Base-by-base conservation (phyloP, 2,329 filamentous ascomycete species). In the Colletotrichum tropicicola region DNA sequence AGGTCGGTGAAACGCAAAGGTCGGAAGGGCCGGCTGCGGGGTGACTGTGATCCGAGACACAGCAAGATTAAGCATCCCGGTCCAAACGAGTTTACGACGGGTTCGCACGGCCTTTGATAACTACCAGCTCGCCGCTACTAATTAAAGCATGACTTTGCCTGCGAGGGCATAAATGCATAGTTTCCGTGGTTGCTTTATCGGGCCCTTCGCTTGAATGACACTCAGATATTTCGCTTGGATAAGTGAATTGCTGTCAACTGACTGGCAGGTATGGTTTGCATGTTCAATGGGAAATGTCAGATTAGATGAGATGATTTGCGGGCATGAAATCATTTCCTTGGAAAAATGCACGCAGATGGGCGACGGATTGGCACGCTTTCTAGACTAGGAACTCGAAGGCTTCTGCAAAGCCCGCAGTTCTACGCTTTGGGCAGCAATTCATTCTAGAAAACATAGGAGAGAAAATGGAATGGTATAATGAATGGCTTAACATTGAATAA, bases 21-120 rank as follows among this genome's bases (percentile, higher is more conserved):
- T 51, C 62, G 61, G 62, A 45, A 39, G 32, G 9, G 17, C 49
- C 57, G 62, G 57, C 57, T 51, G 43, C 35, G 49, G 35, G 57
- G 41, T 15, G 25, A 52, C 37, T 21, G 30, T 23, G 19, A 37
- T 30, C 35, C 61, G 57, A 55, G 48, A 54, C 43, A 27, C n/a
- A 21, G 19, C 15, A 61, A 54, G 13, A 13, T n/a, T 7, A 54
- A 12, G 32, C 15, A 51, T 49, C 56, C 49, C 21, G 19, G 56
- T 4, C 35, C 21, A 12, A 28, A 7, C 15, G 35, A 54, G 57
- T 35, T 35, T 21, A 32, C 13, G 19, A 10, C 13, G 6, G 25
- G 10, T 19, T 32, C 7, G 54, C 47, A 59, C 55, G 47, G 55
- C 37, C 47, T 39, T 21, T n/a, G n/a, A n/a, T n/a, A n/a, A n/a